Conservation (phyloP, 2,329 filamentous ascomycete genomes). For the Paraphoma chrysanthemicola region DNA sequence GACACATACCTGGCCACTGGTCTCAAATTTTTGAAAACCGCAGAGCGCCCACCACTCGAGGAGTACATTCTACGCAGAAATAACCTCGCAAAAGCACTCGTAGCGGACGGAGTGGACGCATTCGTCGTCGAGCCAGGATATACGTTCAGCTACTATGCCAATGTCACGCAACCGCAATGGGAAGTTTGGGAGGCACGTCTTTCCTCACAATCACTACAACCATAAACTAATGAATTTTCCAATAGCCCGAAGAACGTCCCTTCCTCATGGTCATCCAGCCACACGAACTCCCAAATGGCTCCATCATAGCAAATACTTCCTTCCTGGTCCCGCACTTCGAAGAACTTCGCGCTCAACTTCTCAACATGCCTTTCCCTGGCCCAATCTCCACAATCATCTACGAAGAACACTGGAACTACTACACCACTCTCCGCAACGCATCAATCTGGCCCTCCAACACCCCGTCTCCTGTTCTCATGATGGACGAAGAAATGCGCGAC, state of each 20-base stretch:
- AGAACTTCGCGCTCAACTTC: constrained; percentile 64
- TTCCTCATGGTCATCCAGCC: constrained; percentile 69
- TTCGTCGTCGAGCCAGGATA: constrained; percentile 71
- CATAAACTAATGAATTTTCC: not conserved
- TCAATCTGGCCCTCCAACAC: constrained; percentile 42
- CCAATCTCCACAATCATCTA: constrained; percentile 64
- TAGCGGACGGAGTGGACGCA: constrained; percentile 60
- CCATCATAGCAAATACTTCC: constrained; percentile 60
- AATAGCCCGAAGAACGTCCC: constrained; percentile 64
- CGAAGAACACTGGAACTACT: constrained; percentile 72
- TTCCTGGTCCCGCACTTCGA: constrained; percentile 69
- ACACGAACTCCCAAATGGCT: constrained; percentile 45
- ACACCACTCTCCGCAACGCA: constrained; percentile 58
- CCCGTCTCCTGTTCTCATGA: constrained; percentile 59
- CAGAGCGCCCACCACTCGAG: constrained; percentile 54
- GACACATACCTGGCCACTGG: constrained; percentile 56
- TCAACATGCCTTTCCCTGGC: constrained; percentile 63
- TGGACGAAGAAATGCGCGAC: constrained; percentile 70
- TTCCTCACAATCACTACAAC: not conserved
- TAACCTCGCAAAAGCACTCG: constrained; percentile 63
- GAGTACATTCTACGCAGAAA: constrained; percentile 65
- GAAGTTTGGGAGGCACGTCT: constrained; percentile 62
- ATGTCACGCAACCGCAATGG: constrained; percentile 67
- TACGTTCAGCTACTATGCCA: constrained; percentile 70
- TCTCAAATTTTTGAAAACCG: constrained; percentile 60